Evolutionary conservation across 768 basidiomycete genomes (phyloP), one percentile per base, ranked within the genome.

Genomic region (Calvatia gigantea): DNA sequence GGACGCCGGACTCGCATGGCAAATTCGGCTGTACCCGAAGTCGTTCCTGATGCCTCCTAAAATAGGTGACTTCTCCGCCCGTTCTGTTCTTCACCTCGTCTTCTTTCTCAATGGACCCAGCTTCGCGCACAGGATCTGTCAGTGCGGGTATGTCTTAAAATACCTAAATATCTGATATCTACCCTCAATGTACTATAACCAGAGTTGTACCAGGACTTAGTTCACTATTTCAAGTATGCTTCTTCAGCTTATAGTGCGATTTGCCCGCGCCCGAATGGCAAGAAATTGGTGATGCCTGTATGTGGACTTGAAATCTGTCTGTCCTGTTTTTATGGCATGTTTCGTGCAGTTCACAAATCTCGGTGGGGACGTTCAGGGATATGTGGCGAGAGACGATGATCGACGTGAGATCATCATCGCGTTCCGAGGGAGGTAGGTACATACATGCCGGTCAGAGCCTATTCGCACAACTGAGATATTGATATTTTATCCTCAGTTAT

Each of bases 181-280:
- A 32, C 19, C 21, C 46, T 19, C 8, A 41, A 41, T 23, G 1
- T 6, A 21, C 50, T 6, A 28, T 8, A 29, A 31, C n/a, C 56
- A 77, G 76, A 73, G 25, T 62, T 71, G 6, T 80, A 73, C 60
- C 63, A 75, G 31, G 71, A 80, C 52, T 68, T 83, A 5, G 64
- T 79, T 1, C 73, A 75, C 58, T 82, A 82, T 68, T 78, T 80
- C 71, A 79, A 80, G 64, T 82, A 81, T 56, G 77, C 82, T 1
- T 77, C 81, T 9, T 80, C 79, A 5, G 76, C 78, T 3, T 82
- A 82, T 55, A 65, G 58, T 29, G 45, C 66, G 0, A 52, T 80
- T 19, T 83, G 82, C 55, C 73, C 74, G 5, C 70, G 72, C 11
- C 82, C 81, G 1, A 81, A 81, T 60, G 79, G 80, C 21, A 77